phyloP scores from a whole-genome alignment of 345 rosid species.

The Durio zibethinus region DNA sequence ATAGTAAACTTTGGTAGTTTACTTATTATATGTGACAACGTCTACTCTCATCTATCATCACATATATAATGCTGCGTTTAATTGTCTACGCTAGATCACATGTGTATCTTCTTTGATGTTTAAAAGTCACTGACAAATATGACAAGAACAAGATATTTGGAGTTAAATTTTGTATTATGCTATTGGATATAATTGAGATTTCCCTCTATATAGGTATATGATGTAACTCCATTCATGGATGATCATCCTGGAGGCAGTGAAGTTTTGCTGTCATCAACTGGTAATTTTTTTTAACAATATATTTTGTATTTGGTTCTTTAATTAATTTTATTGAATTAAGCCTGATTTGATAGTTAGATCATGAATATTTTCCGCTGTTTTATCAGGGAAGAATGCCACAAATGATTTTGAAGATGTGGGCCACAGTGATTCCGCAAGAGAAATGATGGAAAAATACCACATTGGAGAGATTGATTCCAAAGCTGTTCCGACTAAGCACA shows the following conservation, averaged over 20 bases:
- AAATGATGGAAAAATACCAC: slow-evolving; percentile 64
- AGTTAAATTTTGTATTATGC: background rate
- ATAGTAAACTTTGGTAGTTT: background rate
- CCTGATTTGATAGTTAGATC: background rate
- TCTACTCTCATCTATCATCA: background rate
- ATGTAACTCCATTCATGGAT: slow-evolving; percentile 93
- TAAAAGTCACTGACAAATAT: background rate
- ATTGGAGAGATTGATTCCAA: slow-evolving; percentile 72
- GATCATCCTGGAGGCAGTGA: slow-evolving; percentile 99
- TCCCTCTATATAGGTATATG: slow-evolving; percentile 61
- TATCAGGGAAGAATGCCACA: slow-evolving; percentile 83
- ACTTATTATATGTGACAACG: too few relatives aligned
- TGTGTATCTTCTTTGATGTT: background rate
- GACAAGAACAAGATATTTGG: background rate
- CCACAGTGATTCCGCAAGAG: slow-evolving; percentile 91
- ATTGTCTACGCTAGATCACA: background rate
- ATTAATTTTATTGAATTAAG: background rate
- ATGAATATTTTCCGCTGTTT: background rate
- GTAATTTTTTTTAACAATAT: slow-evolving; percentile 24
- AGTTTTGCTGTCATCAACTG: slow-evolving; percentile 86
- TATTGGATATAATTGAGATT: background rate
- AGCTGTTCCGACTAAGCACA: slow-evolving; percentile 53
- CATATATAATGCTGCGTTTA: background rate
- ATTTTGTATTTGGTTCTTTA: background rate
- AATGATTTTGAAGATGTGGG: slow-evolving; percentile 94